A percentile compares a stretch with the other conserved stretches of the same genome.
Evolutionary conservation across 495 filamentous ascomycete genomes (phyloP).

Genomic region (Xylaria bambusicola): DNA sequence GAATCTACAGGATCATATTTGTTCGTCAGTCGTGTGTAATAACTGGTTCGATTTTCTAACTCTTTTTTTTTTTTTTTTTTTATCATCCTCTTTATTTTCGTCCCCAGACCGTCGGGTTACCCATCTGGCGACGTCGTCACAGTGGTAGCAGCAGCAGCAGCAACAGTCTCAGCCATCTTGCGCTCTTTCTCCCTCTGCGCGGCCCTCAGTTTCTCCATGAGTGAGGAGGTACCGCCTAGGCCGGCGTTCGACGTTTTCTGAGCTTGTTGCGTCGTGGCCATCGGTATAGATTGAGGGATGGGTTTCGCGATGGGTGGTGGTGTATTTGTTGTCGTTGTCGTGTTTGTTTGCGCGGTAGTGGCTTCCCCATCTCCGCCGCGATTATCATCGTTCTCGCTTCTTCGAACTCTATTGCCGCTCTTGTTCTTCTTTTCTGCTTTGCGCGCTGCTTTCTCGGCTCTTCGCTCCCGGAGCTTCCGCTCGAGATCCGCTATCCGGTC

Average conservation of each 20-base stretch:
- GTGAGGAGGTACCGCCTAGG: conserved; percentile 32
- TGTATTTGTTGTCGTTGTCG: neutral
- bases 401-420: conserved; percentile 8
- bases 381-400: neutral
- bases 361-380: neutral
- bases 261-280: conserved; percentile 3
- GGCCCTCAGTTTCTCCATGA: conserved; percentile 42
- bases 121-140: neutral
- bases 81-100: no score
- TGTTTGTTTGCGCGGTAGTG: neutral
- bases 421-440: conserved; percentile 28
- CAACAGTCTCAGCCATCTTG: conserved; percentile 26
- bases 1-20: neutral
- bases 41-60: no score
- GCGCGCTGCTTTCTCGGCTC: conserved; percentile 23
- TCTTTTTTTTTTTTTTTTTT: no score
- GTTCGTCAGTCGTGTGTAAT: neutral
- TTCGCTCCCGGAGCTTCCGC: conserved; percentile 39
- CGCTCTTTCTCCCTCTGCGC: conserved; percentile 43
- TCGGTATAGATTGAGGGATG: neutral
- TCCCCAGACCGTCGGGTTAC: no score
- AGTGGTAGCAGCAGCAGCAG: neutral
- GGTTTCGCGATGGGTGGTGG: neutral
- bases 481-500: conserved; percentile 45
- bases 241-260: conserved; percentile 8